A percentile compares a stretch with the other conserved stretches of the same genome.
Evolutionary conservation across 2,329 filamentous ascomycete genomes (phyloP).

Genomic region (Aspergillus hiratsukae): DNA sequence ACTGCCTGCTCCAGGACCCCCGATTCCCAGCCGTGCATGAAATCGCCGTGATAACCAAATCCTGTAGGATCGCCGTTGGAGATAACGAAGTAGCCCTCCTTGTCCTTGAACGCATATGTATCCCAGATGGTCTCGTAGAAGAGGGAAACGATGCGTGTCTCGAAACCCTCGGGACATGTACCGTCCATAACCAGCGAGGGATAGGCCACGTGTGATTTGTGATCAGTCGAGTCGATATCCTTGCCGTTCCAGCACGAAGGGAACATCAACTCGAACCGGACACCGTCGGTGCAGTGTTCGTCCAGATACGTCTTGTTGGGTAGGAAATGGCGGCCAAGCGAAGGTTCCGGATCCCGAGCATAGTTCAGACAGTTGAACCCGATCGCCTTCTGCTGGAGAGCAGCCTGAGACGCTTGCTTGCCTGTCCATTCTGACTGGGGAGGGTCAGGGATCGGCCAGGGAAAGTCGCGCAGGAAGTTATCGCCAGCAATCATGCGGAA

Average conservation of each 20-base stretch:
- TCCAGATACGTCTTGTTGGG: slow-evolving; percentile 78
- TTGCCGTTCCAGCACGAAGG: slow-evolving; percentile 84
- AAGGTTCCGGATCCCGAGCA: slow-evolving; percentile 57
- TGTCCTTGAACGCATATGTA: slow-evolving; percentile 60
- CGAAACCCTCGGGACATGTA: slow-evolving; percentile 65
- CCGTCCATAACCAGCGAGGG: slow-evolving; percentile 73
- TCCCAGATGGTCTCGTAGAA: slow-evolving; percentile 85
- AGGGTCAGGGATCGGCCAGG: slow-evolving; percentile 61
- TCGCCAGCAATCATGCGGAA: slow-evolving; percentile 83
- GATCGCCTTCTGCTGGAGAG: slow-evolving; percentile 72
- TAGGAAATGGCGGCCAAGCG: slow-evolving; percentile 75
- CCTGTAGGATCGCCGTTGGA: slow-evolving; percentile 75
- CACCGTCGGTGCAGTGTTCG: slow-evolving; percentile 71
- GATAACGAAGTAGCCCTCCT: slow-evolving; percentile 66
- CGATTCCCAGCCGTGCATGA: slow-evolving; percentile 72
- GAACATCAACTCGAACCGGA: slow-evolving; percentile 82
- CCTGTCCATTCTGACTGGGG: slow-evolving; percentile 67
- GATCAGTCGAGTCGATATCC: slow-evolving; percentile 50
- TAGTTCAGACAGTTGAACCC: slow-evolving; percentile 98
- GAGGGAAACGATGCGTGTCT: slow-evolving; percentile 65
- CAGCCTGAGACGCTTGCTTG: slow-evolving; percentile 62
- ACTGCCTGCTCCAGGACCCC: slow-evolving; percentile 68
- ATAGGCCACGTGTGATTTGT: slow-evolving; percentile 69
- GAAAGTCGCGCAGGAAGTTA: slow-evolving; percentile 64
- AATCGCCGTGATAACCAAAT: slow-evolving; percentile 73